Evolutionary conservation across 2,329 filamentous ascomycete species (phyloP).

Genomic region (Alternaria triticimaculans): DNA sequence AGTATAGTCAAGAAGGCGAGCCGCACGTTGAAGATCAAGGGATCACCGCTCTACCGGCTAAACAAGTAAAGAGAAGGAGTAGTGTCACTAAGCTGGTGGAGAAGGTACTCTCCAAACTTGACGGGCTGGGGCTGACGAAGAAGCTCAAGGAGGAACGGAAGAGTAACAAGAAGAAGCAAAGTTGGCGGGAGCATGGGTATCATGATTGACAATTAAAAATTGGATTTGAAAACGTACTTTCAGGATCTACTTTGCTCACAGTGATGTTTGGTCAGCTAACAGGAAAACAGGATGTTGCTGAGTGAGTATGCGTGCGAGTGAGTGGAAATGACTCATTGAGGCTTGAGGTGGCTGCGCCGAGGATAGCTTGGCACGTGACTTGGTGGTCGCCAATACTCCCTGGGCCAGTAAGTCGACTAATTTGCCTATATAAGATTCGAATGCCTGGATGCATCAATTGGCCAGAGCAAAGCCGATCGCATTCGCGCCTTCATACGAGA

Average conservation of each 20-base stretch:
- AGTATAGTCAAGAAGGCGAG: background rate
- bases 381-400: background rate
- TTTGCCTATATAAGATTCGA: background rate
- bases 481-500: background rate
- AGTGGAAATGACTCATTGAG: background rate
- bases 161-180: background rate
- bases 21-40: background rate
- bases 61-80: background rate
- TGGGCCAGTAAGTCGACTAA: background rate
- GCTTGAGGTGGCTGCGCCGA: background rate
- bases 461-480: background rate
- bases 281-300: background rate
- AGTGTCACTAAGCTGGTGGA: constrained; percentile 13
- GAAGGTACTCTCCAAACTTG: constrained; percentile 18
- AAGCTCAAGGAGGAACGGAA: constrained; percentile 1
- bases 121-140: constrained; percentile 13
- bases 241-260: background rate
- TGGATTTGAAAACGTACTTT: background rate
- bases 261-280: background rate
- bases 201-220: background rate
- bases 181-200: background rate
- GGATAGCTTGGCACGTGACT: background rate
- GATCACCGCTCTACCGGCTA: background rate
- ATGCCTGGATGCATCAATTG: background rate
- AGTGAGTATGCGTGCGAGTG: background rate